phyloP scores from a whole-genome alignment of 225 moss, liverwort and hornwort species.

The Sphagnum tenellum region DNA sequence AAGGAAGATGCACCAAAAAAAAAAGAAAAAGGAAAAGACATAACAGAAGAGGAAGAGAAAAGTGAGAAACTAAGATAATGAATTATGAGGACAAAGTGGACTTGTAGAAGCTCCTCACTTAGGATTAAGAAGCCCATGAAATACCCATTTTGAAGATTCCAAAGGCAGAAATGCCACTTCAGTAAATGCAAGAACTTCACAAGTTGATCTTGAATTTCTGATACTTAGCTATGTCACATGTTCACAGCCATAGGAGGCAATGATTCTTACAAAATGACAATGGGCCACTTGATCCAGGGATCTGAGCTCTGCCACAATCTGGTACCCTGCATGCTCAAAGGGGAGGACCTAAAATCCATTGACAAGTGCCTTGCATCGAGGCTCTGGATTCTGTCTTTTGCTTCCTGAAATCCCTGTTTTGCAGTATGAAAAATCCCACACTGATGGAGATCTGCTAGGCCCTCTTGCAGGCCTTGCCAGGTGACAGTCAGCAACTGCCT shows the following conservation, averaged over 20 bases:
- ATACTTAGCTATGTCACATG: too few relatives aligned
- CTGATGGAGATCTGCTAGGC: slow-evolving; percentile 57
- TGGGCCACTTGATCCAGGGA: slow-evolving; percentile 95
- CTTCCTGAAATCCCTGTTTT: slow-evolving; percentile 55
- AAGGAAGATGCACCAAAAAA: too few relatives aligned
- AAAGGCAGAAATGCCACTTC: not conserved
- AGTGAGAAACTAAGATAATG: too few relatives aligned
- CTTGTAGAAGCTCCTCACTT: too few relatives aligned
- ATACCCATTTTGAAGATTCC: too few relatives aligned
- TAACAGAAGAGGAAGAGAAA: too few relatives aligned
- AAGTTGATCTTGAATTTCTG: not conserved
- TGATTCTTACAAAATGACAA: slow-evolving; percentile 76
- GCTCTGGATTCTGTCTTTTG: slow-evolving; percentile 50
- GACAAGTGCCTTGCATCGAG: slow-evolving; percentile 56
- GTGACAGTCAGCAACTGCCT: slow-evolving; percentile 54
- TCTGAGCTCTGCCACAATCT: slow-evolving; percentile 55
- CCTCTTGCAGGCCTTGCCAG: slow-evolving; percentile 57
- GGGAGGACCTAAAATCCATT: slow-evolving; percentile 29
- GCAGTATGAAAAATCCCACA: slow-evolving; percentile 68
- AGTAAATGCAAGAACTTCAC: not conserved
- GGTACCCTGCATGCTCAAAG: slow-evolving; percentile 37
- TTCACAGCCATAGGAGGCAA: not conserved
- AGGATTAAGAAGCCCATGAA: too few relatives aligned
- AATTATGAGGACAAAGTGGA: too few relatives aligned
- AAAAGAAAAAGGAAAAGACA: too few relatives aligned